phyloP scores from a whole-genome alignment of 441 rosid genomes.

The Capsella rubella region DNA sequence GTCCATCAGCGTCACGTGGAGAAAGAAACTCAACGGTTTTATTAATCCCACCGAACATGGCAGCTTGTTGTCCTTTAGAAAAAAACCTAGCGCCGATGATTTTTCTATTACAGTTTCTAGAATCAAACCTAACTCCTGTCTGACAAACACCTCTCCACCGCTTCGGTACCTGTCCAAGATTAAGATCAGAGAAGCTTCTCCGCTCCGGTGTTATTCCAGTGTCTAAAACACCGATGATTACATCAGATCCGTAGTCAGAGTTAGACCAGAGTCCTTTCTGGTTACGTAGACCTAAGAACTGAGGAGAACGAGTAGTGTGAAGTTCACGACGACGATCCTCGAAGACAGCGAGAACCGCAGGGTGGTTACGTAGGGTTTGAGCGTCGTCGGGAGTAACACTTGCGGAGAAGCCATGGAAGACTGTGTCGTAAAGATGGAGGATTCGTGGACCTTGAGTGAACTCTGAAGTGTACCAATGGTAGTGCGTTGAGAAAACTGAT shows the following conservation, averaged over 20 bases:
- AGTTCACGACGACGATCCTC: conserved; percentile 70
- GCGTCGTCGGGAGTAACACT: conserved; percentile 51
- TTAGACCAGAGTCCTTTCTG: conserved; percentile 81
- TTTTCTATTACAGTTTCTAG: conserved; percentile 64
- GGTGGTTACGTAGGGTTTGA: conserved; percentile 55
- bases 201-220: conserved; percentile 84
- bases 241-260: conserved; percentile 82
- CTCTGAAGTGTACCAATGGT: conserved; percentile 81
- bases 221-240: conserved; percentile 70
- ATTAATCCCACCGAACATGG: conserved; percentile 58
- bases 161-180: conserved; percentile 70
- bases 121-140: conserved; percentile 50
- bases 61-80: conserved; percentile 68
- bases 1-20: conserved; percentile 88
- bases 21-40: conserved; percentile 76
- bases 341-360: conserved; percentile 63
- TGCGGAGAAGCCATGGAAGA: conserved; percentile 91
- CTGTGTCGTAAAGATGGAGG: conserved; percentile 82
- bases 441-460: conserved; percentile 64
- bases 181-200: conserved; percentile 70
- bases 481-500: conserved; percentile 65
- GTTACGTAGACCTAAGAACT: conserved; percentile 76
- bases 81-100: conserved; percentile 76
- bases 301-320: conserved; percentile 86
- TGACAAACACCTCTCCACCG: conserved; percentile 77